A percentile compares a stretch with the other conserved stretches of the same genome.
Evolutionary conservation across 2,329 filamentous ascomycete genomes (phyloP).

Genomic region (Penicillium nordicum): DNA sequence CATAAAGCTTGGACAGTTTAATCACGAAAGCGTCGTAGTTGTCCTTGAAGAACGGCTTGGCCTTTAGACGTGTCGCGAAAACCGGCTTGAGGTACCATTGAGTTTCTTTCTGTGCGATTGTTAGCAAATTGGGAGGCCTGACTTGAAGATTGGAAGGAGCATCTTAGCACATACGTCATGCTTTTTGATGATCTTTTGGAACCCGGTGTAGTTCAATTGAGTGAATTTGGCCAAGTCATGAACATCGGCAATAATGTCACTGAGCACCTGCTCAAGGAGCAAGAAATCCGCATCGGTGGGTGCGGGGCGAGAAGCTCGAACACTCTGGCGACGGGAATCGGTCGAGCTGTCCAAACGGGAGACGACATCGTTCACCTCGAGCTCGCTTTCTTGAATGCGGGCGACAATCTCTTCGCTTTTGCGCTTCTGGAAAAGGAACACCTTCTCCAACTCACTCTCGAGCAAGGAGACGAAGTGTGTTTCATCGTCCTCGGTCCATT

Average conservation of each 20-base stretch:
- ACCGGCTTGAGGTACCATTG: slow-evolving; percentile 89
- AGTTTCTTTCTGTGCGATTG: slow-evolving; percentile 72
- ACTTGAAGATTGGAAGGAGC: not conserved
- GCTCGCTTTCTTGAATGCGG: slow-evolving; percentile 81
- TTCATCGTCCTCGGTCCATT: slow-evolving; percentile 92
- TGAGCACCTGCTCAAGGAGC: slow-evolving; percentile 87
- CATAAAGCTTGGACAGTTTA: slow-evolving; percentile 91
- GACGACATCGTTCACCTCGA: slow-evolving; percentile 86
- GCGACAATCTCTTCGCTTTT: slow-evolving; percentile 95
- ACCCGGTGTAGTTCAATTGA: slow-evolving; percentile 96
- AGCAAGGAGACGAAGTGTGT: slow-evolving; percentile 80
- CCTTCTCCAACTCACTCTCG: slow-evolving; percentile 92
- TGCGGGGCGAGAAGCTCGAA: slow-evolving; percentile 20
- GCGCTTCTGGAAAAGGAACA: slow-evolving; percentile 94
- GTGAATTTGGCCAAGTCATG: slow-evolving; percentile 98
- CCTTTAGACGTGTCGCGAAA: slow-evolving; percentile 91
- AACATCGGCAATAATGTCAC: slow-evolving; percentile 97
- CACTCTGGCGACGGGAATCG: slow-evolving; percentile 31
- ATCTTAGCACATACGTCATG: slow-evolving; percentile 68
- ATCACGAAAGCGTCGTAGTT: slow-evolving; percentile 97
- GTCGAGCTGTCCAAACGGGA: slow-evolving; percentile 63
- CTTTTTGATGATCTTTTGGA: slow-evolving; percentile 99
- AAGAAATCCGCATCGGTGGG: slow-evolving; percentile 91
- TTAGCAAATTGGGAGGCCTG: slow-evolving; percentile 4
- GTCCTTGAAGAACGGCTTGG: slow-evolving; percentile 97